Percentiles rank a stretch among this genome's conserved stretches.
Evolutionary conservation across 805 yeast species (phyloP).

Genomic region (Maudiozyma saulgeensis): DNA sequence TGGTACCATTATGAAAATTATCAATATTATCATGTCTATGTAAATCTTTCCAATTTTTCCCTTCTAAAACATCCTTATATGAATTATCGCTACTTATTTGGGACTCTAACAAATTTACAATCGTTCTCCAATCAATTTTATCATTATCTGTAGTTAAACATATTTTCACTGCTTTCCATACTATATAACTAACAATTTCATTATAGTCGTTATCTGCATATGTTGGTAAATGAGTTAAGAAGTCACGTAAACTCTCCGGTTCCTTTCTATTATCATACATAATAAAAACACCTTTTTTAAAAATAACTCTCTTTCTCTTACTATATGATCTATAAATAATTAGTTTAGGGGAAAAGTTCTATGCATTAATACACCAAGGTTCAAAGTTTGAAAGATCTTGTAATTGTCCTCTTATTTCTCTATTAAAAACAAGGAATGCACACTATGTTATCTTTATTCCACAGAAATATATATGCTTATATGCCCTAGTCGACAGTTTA

Average conservation of each 20-base stretch:
- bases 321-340: background rate
- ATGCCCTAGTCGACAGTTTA: no score
- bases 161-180: slow-evolving; percentile 21
- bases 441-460: no score
- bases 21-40: background rate
- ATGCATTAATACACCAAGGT: no score
- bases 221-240: slow-evolving; percentile 20
- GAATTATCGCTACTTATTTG: slow-evolving; percentile 14
- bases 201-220: slow-evolving; percentile 18
- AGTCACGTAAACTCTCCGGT: slow-evolving; percentile 15
- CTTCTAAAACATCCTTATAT: slow-evolving; percentile 11
- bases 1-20: slow-evolving; percentile 17
- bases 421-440: no score
- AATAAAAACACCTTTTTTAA: background rate
- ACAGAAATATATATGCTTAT: no score
- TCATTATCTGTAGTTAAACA: slow-evolving; percentile 10
- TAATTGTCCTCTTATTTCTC: no score
- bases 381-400: no score
- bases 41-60: slow-evolving; percentile 12
- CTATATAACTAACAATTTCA: slow-evolving; percentile 17
- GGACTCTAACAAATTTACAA: slow-evolving; percentile 12
- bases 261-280: slow-evolving; percentile 2
- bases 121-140: slow-evolving; percentile 18
- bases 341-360: background rate
- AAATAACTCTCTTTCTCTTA: background rate